These are phyloP conservation scores for Penicillium herquei DNA, from an alignment of 495 filamentous ascomycete species.

Conservation along the genomic window DNA sequence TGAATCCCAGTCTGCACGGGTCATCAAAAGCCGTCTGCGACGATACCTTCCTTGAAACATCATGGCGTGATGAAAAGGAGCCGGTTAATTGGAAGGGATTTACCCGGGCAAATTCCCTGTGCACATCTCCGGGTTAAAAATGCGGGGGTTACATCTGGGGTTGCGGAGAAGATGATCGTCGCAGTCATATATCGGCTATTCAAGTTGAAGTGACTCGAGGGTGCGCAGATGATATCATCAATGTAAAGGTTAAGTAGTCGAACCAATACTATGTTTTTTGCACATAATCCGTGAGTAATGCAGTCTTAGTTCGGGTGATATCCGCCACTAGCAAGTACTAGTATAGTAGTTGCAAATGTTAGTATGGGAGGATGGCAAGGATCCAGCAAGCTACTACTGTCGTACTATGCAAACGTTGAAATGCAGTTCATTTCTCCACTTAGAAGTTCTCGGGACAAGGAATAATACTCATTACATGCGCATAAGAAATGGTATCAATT, in stretches of 20 bases:
- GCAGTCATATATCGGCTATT: slow-evolving; percentile 21
- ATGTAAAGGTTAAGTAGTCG: too few species aligned
- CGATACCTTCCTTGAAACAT: background rate
- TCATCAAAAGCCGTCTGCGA: slow-evolving; percentile 16
- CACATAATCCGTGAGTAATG: too few species aligned
- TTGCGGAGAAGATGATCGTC: slow-evolving; percentile 17
- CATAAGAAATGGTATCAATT: slow-evolving; percentile 21
- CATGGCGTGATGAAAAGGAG: background rate
- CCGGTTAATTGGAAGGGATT: slow-evolving; percentile 8
- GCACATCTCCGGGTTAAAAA: slow-evolving; percentile 2
- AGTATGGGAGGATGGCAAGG: too few species aligned
- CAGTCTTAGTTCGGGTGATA: too few species aligned
- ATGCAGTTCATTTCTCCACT: too few species aligned
- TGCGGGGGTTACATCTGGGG: slow-evolving; percentile 26
- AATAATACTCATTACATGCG: slow-evolving; percentile 6
- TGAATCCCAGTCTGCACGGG: background rate
- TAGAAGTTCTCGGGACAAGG: background rate
- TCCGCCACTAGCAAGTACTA: too few species aligned
- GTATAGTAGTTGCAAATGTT: too few species aligned
- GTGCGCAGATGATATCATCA: too few species aligned
- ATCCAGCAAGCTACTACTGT: background rate
- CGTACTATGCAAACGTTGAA: background rate
- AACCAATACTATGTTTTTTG: too few species aligned
- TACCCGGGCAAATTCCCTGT: background rate
- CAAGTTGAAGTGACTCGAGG: background rate